Percentiles rank a stretch among this genome's conserved stretches.
These are phyloP conservation scores for Nitzschia sp. DNA, from an alignment of 108 stramenopile genomes.

Conservation along the genomic window DNA sequence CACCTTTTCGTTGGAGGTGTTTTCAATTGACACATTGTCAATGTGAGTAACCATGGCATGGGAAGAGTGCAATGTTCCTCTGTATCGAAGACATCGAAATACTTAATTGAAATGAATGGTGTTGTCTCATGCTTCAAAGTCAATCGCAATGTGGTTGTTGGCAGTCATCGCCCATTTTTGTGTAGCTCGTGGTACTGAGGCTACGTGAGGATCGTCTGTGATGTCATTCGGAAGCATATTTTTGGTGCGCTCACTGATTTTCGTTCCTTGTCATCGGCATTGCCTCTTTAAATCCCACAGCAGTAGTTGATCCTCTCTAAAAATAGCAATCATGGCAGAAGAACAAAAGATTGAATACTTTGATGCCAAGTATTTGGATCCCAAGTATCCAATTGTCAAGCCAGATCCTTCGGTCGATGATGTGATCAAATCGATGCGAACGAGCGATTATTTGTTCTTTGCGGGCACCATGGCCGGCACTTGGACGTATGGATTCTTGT, in stretches of 20 bases:
- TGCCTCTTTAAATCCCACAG: background rate
- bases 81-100: no score
- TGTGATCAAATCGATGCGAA: conserved; percentile 66
- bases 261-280: background rate
- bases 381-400: conserved; percentile 81
- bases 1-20: background rate
- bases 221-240: background rate
- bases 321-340: conserved; percentile 32
- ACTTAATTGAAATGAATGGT: no score
- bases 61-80: background rate
- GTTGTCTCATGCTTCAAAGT: no score
- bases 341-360: conserved; percentile 32
- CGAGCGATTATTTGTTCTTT: conserved; percentile 56
- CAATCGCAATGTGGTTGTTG: no score
- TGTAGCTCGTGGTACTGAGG: background rate
- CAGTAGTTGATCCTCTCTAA: background rate
- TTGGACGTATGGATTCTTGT: conserved; percentile 78
- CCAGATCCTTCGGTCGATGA: conserved; percentile 78
- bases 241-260: background rate
- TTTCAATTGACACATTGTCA: no score
- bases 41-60: background rate
- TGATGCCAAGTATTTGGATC: conserved; percentile 48
- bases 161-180: no score
- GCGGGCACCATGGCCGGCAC: conserved; percentile 55
- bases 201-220: background rate